Base-by-base conservation (phyloP, 1,284 basidiomycete species). In the Fomitopsis betulina region DNA sequence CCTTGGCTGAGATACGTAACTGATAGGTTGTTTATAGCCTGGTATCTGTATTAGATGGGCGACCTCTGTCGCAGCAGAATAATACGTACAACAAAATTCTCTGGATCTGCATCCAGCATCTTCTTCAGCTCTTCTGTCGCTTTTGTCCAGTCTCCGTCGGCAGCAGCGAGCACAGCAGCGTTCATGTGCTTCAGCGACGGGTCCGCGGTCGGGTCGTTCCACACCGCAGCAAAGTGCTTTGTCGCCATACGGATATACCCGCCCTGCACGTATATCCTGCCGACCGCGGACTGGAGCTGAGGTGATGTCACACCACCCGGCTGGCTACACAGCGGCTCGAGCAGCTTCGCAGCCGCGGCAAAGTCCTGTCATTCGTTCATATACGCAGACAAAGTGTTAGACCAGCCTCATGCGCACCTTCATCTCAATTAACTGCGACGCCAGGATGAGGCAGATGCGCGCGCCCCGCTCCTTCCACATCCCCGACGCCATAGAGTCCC, bases 401-500 rank as follows among this genome's bases (percentile, higher is more conserved):
- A 5, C 8, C 27, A 35, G 13, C 49, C 27, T 30, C 27, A 53
- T 13, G 35, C 64, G 27, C 40, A 73, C 73, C 66, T 72, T 72
- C 65, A 72, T 80, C 82, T 92, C 91, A 54, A 87, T 75, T 65
- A 93, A 70, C 70, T 91, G 86, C 30, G 84, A 86, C 7, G 87
- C 87, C 50, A 91, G 79, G 60, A 92, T 89, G 58, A 91, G 69
- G 57, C 78, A 83, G 13, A 91, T 73, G 54, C 89, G 75, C 32
- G 86, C 81, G 1, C 84, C 85, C 53, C 91, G 80, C 71, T 92
- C 89, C 61, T 83, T 84, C 91, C 91, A 93, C 87, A 91, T 89
- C 52, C 77, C 79, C 10, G 76, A 70, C n/a, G 76, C 74, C 2
- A 73, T 72, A 38, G 72, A 64, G 57, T 83, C 80, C 6, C 62